Evolutionary conservation across 2,329 filamentous ascomycete species (phyloP).

Genomic region (Fusarium udum): DNA sequence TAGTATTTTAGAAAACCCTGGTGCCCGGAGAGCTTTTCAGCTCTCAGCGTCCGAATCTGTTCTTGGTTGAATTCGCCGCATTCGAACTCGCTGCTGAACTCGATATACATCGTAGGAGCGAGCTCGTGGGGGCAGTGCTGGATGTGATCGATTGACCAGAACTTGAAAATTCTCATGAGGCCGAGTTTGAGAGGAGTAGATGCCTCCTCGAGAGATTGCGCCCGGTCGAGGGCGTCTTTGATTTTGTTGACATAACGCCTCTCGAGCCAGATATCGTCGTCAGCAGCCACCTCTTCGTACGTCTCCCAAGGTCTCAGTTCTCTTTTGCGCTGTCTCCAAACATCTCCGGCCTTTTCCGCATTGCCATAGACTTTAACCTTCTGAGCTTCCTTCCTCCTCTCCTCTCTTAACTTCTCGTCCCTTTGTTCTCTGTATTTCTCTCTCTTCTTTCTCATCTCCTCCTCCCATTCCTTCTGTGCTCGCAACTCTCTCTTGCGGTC

Average conservation of each 20-base stretch:
- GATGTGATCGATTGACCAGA: background rate
- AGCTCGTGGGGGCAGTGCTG: background rate
- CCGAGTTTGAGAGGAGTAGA: background rate
- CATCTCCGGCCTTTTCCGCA: accelerated
- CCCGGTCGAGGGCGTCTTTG: background rate
- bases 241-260: background rate
- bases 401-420: accelerated
- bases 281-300: background rate
- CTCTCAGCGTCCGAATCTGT: background rate
- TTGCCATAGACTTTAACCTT: background rate
- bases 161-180: background rate
- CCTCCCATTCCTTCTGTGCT: accelerated
- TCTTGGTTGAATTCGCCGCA: background rate
- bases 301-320: background rate
- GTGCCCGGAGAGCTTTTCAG: too few species aligned
- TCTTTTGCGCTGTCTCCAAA: background rate
- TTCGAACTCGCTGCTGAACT: background rate
- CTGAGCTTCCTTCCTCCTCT: background rate
- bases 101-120: background rate
- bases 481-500: background rate
- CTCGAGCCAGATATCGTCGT: background rate
- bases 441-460: too few species aligned
- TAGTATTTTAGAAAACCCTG: too few species aligned
- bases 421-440: background rate
- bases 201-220: background rate